Conservation (phyloP, 1,284 basidiomycete species). For the Vanrija humicola region DNA sequence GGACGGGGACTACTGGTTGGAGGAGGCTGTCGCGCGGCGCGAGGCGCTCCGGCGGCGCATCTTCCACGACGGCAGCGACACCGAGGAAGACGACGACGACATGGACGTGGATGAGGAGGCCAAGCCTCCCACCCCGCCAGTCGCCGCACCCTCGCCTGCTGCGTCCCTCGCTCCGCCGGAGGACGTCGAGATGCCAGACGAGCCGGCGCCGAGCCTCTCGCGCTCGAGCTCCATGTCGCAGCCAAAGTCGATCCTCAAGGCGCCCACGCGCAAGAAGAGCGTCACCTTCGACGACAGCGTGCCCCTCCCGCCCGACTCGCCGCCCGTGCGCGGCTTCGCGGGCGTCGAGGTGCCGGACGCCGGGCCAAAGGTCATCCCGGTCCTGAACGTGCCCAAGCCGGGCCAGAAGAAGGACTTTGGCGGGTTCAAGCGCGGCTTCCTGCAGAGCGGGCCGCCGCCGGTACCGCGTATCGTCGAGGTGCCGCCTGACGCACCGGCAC, state of each 20-base stretch:
- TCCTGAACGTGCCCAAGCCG: conserved; percentile 30
- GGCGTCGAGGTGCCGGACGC: conserved; percentile 7
- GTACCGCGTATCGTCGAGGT: neutral
- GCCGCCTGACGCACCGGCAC: conserved; percentile 1
- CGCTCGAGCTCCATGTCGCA: conserved; percentile 2
- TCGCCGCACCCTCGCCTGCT: neutral
- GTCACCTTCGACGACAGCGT: conserved; percentile 42
- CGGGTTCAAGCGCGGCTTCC: conserved; percentile 39
- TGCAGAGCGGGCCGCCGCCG: conserved; percentile 8
- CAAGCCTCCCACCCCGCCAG: neutral
- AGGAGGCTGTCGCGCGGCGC: conserved; percentile 29
- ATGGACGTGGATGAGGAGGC: conserved; percentile 8
- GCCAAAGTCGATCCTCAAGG: conserved; percentile 39
- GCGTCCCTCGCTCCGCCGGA: neutral
- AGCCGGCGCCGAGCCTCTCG: neutral
- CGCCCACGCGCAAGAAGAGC: conserved; percentile 37
- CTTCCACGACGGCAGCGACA: conserved; percentile 26
- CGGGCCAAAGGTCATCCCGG: conserved; percentile 26
- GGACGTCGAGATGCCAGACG: neutral
- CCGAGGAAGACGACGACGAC: conserved; percentile 7
- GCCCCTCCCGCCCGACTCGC: conserved; percentile 35
- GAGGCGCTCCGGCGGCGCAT: conserved; percentile 27
- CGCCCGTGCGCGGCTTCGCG: conserved; percentile 2
- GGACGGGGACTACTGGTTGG: conserved; percentile 32
- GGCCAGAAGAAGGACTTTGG: conserved; percentile 23